phyloP scores from a whole-genome alignment of 306 rosid species.

The Fragaria iinumae region DNA sequence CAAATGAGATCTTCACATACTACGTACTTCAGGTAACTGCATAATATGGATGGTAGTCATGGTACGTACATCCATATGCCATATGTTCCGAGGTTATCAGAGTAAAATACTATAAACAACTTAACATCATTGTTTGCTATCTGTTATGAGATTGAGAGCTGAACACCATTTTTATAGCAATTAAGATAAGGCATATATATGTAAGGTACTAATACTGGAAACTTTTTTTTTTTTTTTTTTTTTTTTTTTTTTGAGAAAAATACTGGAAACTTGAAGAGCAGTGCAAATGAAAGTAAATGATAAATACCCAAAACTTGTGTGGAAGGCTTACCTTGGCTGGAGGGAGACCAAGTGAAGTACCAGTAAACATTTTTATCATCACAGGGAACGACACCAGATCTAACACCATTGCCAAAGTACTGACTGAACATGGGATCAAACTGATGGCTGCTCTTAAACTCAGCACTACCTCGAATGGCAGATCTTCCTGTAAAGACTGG shows the following conservation, averaged over 20 bases:
- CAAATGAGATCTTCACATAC: not conserved
- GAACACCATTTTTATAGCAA: not conserved
- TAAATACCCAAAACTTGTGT: not conserved
- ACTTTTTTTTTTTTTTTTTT: too few species aligned
- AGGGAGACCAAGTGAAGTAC: conserved; percentile 59
- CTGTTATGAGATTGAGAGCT: not conserved
- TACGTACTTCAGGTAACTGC: not conserved
- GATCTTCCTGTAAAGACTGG: conserved; percentile 45
- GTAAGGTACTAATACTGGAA: not conserved
- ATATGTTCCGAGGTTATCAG: not conserved
- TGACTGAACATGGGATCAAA: conserved; percentile 39
- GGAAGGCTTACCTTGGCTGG: conserved; percentile 46
- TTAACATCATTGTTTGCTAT: not conserved
- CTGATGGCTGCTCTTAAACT: conserved; percentile 27
- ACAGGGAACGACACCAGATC: conserved; percentile 53
- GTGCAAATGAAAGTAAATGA: not conserved
- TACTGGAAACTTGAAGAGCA: not conserved
- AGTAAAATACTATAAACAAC: not conserved
- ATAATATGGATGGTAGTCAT: not conserved
- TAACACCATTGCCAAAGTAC: conserved; percentile 52
- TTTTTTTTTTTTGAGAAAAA: too few species aligned
- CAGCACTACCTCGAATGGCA: conserved; percentile 52
- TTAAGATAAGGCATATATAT: not conserved
- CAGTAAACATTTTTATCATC: conserved; percentile 46
- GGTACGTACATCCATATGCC: not conserved